These are phyloP conservation scores for Lichtheimia ramosa DNA, from an alignment of 371 early-diverging fungal genomes.

Conservation along the genomic window DNA sequence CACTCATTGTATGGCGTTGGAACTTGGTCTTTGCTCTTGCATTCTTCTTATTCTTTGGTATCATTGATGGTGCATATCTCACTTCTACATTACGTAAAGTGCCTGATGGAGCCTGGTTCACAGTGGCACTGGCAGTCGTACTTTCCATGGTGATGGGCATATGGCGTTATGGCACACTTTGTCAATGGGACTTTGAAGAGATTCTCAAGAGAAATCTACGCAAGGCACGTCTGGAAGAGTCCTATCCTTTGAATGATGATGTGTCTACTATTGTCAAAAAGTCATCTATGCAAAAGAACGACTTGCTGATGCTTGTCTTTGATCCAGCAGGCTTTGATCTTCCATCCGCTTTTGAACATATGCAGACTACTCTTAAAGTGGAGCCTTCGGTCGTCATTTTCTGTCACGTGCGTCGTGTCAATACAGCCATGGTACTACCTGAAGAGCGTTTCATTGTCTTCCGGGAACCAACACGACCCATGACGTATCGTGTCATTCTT, in stretches of 20 bases:
- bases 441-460: slow-evolving; percentile 30
- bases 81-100: slow-evolving; percentile 30
- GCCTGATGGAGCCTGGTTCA: slow-evolving; percentile 37
- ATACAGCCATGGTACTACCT: slow-evolving; percentile 18
- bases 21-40: slow-evolving; percentile 15
- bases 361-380: slow-evolving; percentile 19
- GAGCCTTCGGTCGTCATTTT: slow-evolving; percentile 32
- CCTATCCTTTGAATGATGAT: not conserved
- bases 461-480: slow-evolving; percentile 1
- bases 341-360: slow-evolving; percentile 27
- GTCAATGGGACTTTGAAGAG: slow-evolving; percentile 20
- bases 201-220: slow-evolving; percentile 5
- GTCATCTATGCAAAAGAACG: not conserved
- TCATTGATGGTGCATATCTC: slow-evolving; percentile 33
- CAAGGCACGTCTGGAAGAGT: not conserved
- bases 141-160: slow-evolving; percentile 24
- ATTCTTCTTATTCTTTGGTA: slow-evolving; percentile 28
- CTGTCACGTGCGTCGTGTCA: slow-evolving; percentile 27
- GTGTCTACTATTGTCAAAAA: not conserved
- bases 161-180: slow-evolving; percentile 30
- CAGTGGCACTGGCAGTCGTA: slow-evolving; percentile 18
- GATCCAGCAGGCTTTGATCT: slow-evolving; percentile 24
- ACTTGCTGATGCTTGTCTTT: slow-evolving; percentile 29
- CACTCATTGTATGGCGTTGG: slow-evolving; percentile 32
- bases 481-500: slow-evolving; percentile 24